Conservation (phyloP, 106 monocot species). For the Dendrobium nobile region DNA sequence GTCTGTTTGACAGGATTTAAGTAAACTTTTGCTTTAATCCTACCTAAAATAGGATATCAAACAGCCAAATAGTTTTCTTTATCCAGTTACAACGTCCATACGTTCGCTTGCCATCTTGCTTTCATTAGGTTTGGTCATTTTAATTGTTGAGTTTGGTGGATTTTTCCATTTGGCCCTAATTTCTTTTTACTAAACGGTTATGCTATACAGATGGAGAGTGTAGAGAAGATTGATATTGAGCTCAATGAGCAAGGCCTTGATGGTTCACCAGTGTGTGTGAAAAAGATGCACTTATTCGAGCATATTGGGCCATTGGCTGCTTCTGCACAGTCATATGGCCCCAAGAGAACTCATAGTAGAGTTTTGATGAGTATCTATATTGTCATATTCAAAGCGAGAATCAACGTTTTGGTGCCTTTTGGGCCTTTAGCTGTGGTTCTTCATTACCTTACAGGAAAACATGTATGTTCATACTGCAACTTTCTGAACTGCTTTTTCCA, state of each 20-base stretch:
- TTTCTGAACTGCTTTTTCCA: not conserved
- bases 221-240: not conserved
- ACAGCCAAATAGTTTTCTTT: not conserved
- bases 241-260: not conserved
- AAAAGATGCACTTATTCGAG: conserved; percentile 48
- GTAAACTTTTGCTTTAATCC: too few relatives aligned
- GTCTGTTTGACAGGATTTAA: too few relatives aligned
- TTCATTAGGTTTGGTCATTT: not conserved
- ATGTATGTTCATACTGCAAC: conserved; percentile 42
- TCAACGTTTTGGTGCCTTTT: conserved; percentile 84
- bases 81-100: not conserved
- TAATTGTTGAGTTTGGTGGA: not conserved
- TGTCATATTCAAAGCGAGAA: conserved; percentile 79
- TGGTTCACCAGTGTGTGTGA: conserved; percentile 10
- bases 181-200: not conserved
- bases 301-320: conserved; percentile 56
- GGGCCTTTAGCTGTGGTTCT: conserved; percentile 84
- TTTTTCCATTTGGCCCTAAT: not conserved
- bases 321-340: conserved; percentile 32
- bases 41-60: too few relatives aligned
- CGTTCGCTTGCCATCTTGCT: not conserved
- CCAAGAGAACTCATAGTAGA: conserved; percentile 21
- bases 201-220: conserved; percentile 3
- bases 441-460: conserved; percentile 80
- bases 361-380: conserved; percentile 44